Conservation (phyloP, 2,329 filamentous ascomycete species). For the Penicillium sp. region DNA sequence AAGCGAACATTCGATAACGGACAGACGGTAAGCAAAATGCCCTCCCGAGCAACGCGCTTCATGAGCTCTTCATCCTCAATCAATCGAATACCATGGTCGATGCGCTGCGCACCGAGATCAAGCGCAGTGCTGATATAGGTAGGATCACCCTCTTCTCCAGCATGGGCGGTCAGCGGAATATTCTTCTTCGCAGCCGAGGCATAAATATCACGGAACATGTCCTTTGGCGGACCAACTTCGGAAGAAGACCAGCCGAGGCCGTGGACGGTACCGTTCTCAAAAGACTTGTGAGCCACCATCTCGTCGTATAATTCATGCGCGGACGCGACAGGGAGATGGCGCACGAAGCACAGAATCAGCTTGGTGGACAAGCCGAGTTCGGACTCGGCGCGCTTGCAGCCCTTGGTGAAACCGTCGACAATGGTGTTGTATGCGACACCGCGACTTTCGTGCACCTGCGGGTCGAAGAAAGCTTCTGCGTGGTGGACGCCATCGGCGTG, state of each 20-base stretch:
- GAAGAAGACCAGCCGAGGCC: constrained; percentile 71
- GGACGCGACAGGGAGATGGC: constrained; percentile 66
- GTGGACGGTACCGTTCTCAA: constrained; percentile 55
- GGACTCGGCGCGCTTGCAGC: constrained; percentile 60
- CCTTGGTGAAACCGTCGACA: constrained; percentile 63
- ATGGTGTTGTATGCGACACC: constrained; percentile 66
- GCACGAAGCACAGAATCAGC: constrained; percentile 72
- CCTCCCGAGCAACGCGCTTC: constrained; percentile 57
- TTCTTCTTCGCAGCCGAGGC: constrained; percentile 54
- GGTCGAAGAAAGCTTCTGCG: constrained; percentile 80
- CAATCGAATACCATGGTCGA: constrained; percentile 74
- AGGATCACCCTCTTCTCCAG: constrained; percentile 72
- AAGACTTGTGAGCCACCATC: constrained; percentile 43
- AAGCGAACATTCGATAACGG: constrained; percentile 72
- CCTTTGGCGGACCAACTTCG: constrained; percentile 57
- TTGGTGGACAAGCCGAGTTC: constrained; percentile 67
- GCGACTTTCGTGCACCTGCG: constrained; percentile 69
- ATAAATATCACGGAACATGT: constrained; percentile 65
- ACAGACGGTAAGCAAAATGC: constrained; percentile 69
- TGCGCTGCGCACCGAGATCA: constrained; percentile 65
- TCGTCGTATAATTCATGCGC: constrained; percentile 48
- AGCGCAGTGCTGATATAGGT: constrained; percentile 67
- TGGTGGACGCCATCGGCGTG: constrained; percentile 67
- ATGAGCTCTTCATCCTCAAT: constrained; percentile 63
- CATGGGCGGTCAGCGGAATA: constrained; percentile 69